These are phyloP conservation scores for Termitomyces sp. DNA, from an alignment of 768 basidiomycete species.

Conservation along the genomic window DNA sequence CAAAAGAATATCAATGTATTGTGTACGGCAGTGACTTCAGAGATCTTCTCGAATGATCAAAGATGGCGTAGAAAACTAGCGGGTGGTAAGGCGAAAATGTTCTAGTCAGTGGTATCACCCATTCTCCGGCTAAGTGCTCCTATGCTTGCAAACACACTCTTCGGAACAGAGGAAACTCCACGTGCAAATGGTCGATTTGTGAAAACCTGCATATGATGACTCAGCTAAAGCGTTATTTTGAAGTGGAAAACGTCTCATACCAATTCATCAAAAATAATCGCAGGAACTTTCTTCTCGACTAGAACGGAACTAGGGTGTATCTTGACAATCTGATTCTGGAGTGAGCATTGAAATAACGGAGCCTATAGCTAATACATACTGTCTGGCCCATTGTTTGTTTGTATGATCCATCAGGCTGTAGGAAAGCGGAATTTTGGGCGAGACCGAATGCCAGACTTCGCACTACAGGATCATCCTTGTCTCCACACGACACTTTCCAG, in stretches of 20 bases:
- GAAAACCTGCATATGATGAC: constrained; percentile 44
- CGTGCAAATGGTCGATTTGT: constrained; percentile 87
- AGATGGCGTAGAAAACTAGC: background rate
- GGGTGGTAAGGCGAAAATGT: background rate
- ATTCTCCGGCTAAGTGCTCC: constrained; percentile 27
- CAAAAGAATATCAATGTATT: background rate
- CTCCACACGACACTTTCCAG: constrained; percentile 50
- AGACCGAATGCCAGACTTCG: constrained; percentile 72
- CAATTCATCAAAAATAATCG: constrained; percentile 91
- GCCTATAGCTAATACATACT: constrained; percentile 29
- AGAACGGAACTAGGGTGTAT: constrained; percentile 88
- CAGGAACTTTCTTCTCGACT: constrained; percentile 74
- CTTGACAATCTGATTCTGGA: constrained; percentile 54
- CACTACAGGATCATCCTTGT: constrained; percentile 64
- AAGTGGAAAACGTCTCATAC: constrained; percentile 38
- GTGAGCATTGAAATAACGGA: background rate
- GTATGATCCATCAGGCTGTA: constrained; percentile 85
- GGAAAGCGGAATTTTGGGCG: constrained; percentile 75
- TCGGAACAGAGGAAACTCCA: constrained; percentile 80
- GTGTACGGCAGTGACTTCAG: background rate
- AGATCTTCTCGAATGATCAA: no score
- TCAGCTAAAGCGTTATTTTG: background rate
- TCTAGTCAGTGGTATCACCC: background rate
- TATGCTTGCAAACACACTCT: constrained; percentile 34
- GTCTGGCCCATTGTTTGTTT: constrained; percentile 73